Evolutionary conservation across 371 early-diverging fungal species (phyloP).

Genomic region (Mucor lusitanicus): DNA sequence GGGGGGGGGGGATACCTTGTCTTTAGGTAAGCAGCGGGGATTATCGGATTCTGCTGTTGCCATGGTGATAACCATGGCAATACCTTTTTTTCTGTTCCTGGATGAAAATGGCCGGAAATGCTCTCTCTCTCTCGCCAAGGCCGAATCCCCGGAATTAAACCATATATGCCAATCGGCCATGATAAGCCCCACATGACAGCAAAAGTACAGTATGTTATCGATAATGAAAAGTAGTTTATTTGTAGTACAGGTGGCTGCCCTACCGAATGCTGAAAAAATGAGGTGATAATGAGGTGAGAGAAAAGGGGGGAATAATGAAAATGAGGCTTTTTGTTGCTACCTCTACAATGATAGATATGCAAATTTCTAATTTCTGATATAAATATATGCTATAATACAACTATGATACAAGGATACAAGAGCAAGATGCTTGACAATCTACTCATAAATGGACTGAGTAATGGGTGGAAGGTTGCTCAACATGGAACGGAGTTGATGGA

Average conservation of each 20-base stretch:
- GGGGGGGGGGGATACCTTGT: no score
- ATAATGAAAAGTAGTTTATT: not conserved
- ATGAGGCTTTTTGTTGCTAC: not conserved
- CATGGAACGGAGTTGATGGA: slow-evolving; percentile 19
- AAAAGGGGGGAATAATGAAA: not conserved
- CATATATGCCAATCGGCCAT: not conserved
- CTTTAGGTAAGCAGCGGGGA: not conserved
- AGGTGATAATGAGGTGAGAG: not conserved
- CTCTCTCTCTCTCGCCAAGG: not conserved
- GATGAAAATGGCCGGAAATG: not conserved
- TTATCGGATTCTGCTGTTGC: not conserved
- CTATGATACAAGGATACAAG: not conserved
- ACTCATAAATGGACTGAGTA: slow-evolving; percentile 17
- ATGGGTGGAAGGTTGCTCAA: slow-evolving; percentile 14
- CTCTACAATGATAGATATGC: not conserved
- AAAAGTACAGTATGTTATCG: not conserved
- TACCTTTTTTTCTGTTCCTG: not conserved
- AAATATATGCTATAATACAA: not conserved
- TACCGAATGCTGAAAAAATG: not conserved
- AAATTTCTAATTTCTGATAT: not conserved
- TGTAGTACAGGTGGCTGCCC: not conserved
- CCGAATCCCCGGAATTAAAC: not conserved
- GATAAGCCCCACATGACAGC: not conserved
- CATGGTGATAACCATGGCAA: not conserved
- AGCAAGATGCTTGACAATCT: not conserved